These are phyloP conservation scores for Amphichorda felina DNA, from an alignment of 2,329 filamentous ascomycete species.

Conservation along the genomic window DNA sequence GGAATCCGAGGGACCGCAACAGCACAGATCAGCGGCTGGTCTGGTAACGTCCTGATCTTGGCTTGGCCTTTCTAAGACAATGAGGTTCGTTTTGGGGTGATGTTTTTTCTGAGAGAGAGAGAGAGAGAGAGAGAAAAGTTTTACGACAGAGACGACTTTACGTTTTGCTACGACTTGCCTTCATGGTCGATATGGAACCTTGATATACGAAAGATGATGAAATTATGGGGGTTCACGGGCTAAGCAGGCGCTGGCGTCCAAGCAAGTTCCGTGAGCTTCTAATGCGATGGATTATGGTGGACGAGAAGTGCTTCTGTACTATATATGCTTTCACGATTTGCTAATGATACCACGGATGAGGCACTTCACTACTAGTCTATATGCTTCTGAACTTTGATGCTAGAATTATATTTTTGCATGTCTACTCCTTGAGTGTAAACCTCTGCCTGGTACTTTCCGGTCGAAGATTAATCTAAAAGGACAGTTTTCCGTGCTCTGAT, in stretches of 20 bases:
- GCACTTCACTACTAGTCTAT: not conserved
- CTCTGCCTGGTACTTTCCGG: too few relatives aligned
- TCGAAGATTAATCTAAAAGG: too few relatives aligned
- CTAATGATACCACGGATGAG: slow-evolving; percentile 1
- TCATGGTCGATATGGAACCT: not conserved
- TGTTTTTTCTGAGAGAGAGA: not conserved
- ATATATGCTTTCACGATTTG: slow-evolving; percentile 1
- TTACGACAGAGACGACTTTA: not conserved
- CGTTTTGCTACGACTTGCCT: not conserved
- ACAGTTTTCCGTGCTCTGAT: too few relatives aligned
- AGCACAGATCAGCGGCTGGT: not conserved
- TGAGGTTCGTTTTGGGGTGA: too few relatives aligned
- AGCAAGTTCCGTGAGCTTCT: not conserved
- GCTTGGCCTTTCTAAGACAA: too few relatives aligned
- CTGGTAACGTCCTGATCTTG: not conserved
- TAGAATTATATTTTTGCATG: not conserved
- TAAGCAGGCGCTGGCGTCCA: not conserved
- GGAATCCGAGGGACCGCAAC: too few relatives aligned
- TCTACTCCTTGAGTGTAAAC: too few relatives aligned
- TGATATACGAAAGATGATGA: not conserved
- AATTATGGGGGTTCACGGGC: not conserved
- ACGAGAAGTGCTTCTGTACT: slow-evolving; percentile 1
- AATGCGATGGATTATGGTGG: not conserved
- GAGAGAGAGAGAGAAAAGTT: not conserved
- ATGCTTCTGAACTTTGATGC: not conserved